phyloP scores from a whole-genome alignment of 495 filamentous ascomycete genomes.

The Penicillium simplicissimum region DNA sequence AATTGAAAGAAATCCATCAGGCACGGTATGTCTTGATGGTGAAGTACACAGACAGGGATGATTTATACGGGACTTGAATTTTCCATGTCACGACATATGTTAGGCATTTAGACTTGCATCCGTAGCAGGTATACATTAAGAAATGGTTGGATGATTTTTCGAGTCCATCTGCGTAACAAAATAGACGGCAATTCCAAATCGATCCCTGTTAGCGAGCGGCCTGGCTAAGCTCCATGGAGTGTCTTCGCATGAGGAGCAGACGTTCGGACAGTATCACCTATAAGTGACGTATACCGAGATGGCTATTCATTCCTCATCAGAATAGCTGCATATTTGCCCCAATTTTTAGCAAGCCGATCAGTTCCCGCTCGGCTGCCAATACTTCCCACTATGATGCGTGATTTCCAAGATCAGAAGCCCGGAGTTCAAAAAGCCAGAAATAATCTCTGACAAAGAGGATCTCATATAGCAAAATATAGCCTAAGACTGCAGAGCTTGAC shows the following conservation, averaged over 20 bases:
- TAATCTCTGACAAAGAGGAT: no score
- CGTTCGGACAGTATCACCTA: background rate
- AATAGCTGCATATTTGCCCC: constrained; percentile 1
- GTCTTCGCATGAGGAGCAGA: background rate
- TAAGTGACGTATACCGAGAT: background rate
- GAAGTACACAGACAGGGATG: no score
- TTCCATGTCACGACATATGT: no score
- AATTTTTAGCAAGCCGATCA: background rate
- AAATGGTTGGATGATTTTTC: no score
- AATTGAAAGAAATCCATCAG: no score
- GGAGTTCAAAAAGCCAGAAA: background rate
- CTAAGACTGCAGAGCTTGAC: background rate
- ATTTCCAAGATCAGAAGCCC: background rate
- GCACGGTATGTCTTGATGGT: no score
- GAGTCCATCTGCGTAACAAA: background rate
- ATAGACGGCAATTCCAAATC: background rate
- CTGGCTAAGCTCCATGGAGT: background rate
- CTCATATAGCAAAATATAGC: background rate
- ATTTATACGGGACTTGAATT: no score
- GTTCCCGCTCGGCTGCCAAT: background rate
- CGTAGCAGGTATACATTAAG: no score
- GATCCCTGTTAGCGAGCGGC: background rate
- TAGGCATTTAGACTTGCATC: no score
- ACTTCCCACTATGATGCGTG: background rate
- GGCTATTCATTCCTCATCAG: background rate